These are phyloP conservation scores for Melaleuca alternifolia DNA, from an alignment of 345 rosid species.

Conservation along the genomic window DNA sequence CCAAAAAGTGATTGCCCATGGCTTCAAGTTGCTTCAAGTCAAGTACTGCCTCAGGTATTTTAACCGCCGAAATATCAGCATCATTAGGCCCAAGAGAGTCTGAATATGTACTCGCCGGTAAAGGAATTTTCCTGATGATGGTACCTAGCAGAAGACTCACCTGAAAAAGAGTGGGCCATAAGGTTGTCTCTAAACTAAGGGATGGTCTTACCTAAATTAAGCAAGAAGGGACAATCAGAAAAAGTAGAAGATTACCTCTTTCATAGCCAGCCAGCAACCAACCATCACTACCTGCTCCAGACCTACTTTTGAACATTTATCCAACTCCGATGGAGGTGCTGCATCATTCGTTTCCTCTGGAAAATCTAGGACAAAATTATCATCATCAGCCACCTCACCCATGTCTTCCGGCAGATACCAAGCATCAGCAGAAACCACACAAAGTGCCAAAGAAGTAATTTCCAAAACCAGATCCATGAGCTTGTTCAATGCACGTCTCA, in stretches of 20 bases:
- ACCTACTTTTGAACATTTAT: conserved; percentile 18
- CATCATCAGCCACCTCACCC: conserved; percentile 74
- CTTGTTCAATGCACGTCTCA: conserved; percentile 58
- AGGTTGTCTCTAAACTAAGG: not conserved
- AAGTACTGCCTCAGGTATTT: conserved; percentile 35
- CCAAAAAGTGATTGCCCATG: conserved; percentile 89
- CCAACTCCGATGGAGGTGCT: conserved; percentile 23
- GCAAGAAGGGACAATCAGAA: not conserved
- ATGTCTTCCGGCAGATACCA: conserved; percentile 73
- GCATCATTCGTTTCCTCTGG: conserved; percentile 25
- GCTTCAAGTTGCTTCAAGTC: conserved; percentile 76
- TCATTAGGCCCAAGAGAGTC: conserved; percentile 24
- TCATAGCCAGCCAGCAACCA: conserved; percentile 98
- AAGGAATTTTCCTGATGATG: conserved; percentile 78
- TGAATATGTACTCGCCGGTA: conserved; percentile 40
- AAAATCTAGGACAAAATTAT: conserved; percentile 37
- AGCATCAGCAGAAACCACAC: conserved; percentile 99
- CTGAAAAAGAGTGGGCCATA: conserved; percentile 25
- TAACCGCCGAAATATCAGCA: conserved; percentile 15
- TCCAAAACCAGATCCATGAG: conserved; percentile 67
- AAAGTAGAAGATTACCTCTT: conserved; percentile 51
- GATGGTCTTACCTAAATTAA: not conserved
- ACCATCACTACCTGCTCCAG: conserved; percentile 84
- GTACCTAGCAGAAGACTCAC: conserved; percentile 94
- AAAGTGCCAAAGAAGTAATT: conserved; percentile 79